Conservation (phyloP, 2,329 filamentous ascomycete species). For the Aspergillus awamori region DNA sequence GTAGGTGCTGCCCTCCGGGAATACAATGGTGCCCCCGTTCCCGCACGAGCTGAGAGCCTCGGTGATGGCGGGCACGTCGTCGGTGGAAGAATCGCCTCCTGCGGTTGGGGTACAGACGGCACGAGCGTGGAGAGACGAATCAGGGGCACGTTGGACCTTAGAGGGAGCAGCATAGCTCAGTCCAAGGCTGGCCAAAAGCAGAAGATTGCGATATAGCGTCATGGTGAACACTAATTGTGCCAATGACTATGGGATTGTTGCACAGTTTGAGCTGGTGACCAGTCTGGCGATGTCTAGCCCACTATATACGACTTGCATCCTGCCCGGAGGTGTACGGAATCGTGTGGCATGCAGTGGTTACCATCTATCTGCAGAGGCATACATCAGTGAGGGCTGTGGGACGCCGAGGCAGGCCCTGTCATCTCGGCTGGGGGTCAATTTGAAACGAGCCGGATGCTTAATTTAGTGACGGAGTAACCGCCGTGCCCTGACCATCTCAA, state of each 20-base stretch:
- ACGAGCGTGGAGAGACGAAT: constrained; percentile 16
- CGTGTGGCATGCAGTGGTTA: not conserved
- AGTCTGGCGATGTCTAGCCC: not conserved
- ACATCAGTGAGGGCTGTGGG: too few relatives aligned
- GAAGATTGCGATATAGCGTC: not conserved
- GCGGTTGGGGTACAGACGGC: constrained; percentile 39
- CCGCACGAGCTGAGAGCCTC: constrained; percentile 48
- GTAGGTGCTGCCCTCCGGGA: constrained; percentile 48
- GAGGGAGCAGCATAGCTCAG: constrained; percentile 10
- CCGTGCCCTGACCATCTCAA: not conserved
- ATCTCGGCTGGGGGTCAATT: not conserved
- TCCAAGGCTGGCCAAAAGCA: constrained; percentile 3
- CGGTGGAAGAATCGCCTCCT: constrained; percentile 34
- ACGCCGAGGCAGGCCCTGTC: not conserved
- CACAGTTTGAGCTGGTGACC: not conserved
- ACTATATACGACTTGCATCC: not conserved
- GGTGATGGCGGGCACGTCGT: constrained; percentile 51
- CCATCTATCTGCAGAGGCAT: not conserved
- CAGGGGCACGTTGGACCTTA: not conserved
- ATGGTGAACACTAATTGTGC: not conserved
- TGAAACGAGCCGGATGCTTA: not conserved
- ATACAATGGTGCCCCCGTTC: constrained; percentile 49
- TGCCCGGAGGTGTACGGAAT: not conserved
- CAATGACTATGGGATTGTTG: not conserved
- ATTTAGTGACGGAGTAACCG: not conserved